A percentile compares a stretch with the other conserved stretches of the same genome.
These are phyloP conservation scores for Zymoseptoria ardabiliae DNA, from an alignment of 2,329 filamentous ascomycete genomes.

Conservation along the genomic window DNA sequence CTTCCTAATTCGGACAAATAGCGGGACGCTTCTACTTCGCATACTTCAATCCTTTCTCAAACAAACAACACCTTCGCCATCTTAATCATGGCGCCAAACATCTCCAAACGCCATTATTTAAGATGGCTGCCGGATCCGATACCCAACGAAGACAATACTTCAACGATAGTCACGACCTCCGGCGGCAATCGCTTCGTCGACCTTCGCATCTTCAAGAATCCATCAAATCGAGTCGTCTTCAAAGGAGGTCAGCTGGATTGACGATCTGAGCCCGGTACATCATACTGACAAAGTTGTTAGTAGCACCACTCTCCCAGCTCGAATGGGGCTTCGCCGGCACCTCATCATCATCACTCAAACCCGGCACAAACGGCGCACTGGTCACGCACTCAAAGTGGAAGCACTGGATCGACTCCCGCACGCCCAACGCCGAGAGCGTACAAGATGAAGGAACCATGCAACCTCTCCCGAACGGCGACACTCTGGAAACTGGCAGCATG, in stretches of 20 bases:
- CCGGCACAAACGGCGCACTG: slow-evolving; percentile 1
- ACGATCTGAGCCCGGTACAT: neutral
- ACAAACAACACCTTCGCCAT: neutral
- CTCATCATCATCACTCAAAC: slow-evolving; percentile 34
- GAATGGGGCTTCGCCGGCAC: slow-evolving; percentile 62
- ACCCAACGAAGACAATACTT: neutral
- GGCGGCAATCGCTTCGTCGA: slow-evolving; percentile 54
- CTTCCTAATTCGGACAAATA: neutral
- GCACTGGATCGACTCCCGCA: slow-evolving; percentile 55
- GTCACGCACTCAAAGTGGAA: slow-evolving; percentile 40
- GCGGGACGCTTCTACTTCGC: neutral
- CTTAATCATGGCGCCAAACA: slow-evolving; percentile 28
- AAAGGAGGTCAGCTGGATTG: slow-evolving; percentile 3
- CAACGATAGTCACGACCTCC: slow-evolving; percentile 54
- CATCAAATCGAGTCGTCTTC: slow-evolving; percentile 6
- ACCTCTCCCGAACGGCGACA: slow-evolving; percentile 31
- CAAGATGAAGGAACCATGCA: slow-evolving; percentile 53
- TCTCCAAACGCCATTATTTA: slow-evolving; percentile 54
- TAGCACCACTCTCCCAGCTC: slow-evolving; percentile 33
- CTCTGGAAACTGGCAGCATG: slow-evolving; percentile 55
- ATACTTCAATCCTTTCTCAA: neutral
- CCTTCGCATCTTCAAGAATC: slow-evolving; percentile 40
- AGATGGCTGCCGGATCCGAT: slow-evolving; percentile 45
- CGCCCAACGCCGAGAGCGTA: slow-evolving; percentile 30
- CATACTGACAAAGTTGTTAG: slow-evolving; percentile 11